These are phyloP conservation scores for Phytopythium montanum DNA, from an alignment of 352 stramenopile genomes.

Conservation along the genomic window DNA sequence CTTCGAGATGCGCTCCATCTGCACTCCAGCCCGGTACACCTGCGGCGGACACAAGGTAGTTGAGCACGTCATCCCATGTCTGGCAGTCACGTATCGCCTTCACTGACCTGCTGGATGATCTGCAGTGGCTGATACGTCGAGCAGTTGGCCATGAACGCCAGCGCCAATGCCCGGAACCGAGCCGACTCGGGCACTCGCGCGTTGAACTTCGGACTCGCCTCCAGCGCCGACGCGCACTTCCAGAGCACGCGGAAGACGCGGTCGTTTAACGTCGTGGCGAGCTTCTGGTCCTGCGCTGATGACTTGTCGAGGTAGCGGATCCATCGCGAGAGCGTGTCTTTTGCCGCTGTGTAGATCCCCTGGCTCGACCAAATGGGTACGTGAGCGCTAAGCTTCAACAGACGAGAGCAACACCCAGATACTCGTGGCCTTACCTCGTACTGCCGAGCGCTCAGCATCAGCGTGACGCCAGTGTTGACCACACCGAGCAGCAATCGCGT, in stretches of 20 bases:
- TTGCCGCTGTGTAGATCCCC: slow-evolving; percentile 3
- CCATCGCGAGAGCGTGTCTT: slow-evolving; percentile 35
- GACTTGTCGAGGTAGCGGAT: slow-evolving; percentile 44
- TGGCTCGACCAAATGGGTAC: background rate
- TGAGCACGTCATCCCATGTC: background rate
- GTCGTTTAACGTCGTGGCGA: slow-evolving; percentile 57
- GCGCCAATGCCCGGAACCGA: slow-evolving; percentile 35
- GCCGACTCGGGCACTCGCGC: slow-evolving; percentile 26
- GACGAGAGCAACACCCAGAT: background rate
- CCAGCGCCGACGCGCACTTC: slow-evolving; percentile 48
- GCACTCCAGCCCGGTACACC: slow-evolving; percentile 59
- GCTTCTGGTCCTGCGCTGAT: slow-evolving; percentile 41
- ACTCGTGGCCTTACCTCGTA: slow-evolving; percentile 21
- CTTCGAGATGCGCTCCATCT: slow-evolving; percentile 46
- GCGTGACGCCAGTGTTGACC: slow-evolving; percentile 29
- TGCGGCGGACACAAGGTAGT: slow-evolving; percentile 6
- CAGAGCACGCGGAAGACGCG: slow-evolving; percentile 67
- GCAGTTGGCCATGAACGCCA: slow-evolving; percentile 67
- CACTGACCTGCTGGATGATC: slow-evolving; percentile 54
- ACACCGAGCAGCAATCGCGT: slow-evolving; percentile 45
- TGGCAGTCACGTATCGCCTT: background rate
- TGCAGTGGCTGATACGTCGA: slow-evolving; percentile 56
- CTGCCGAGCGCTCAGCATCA: slow-evolving; percentile 28
- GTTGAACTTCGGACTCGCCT: slow-evolving; percentile 10
- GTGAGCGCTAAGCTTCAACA: background rate